These are phyloP conservation scores for Nyctanthes arbortristis DNA, from an alignment of 257 asterid species.

Conservation along the genomic window DNA sequence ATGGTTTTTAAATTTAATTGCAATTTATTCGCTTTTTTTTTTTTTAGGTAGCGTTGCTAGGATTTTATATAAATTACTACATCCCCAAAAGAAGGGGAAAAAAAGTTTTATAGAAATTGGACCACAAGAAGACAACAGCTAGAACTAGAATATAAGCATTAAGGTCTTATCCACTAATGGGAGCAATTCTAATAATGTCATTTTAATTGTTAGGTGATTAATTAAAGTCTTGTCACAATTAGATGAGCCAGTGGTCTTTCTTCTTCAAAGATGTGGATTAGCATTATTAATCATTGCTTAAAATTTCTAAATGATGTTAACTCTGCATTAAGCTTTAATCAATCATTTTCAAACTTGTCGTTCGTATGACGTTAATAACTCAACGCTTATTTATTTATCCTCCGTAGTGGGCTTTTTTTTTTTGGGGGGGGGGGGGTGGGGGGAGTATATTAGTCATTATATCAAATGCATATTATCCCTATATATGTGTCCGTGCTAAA, in stretches of 20 bases:
- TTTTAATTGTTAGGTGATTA: conserved; percentile 45
- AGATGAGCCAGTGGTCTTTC: conserved; percentile 33
- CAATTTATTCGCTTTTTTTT: too few relatives aligned
- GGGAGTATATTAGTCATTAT: too few relatives aligned
- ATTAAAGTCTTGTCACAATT: conserved; percentile 25
- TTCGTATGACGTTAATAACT: conserved; percentile 5
- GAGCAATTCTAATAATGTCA: conserved; percentile 22
- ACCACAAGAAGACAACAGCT: conserved; percentile 31
- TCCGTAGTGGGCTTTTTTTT: too few relatives aligned
- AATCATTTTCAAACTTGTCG: conserved; percentile 16
- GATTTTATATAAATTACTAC: too few relatives aligned
- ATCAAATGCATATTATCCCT: too few relatives aligned
- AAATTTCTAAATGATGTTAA: background rate
- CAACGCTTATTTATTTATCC: background rate
- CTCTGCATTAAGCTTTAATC: conserved; percentile 26
- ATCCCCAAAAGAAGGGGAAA: background rate
- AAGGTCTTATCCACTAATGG: conserved; percentile 16
- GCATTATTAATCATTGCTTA: conserved; percentile 20
- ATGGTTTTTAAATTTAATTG: too few relatives aligned
- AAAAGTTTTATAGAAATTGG: background rate
- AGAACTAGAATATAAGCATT: conserved; percentile 9
- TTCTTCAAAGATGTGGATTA: conserved; percentile 20
- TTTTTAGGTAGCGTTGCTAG: too few relatives aligned
- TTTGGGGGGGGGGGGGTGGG: too few relatives aligned
- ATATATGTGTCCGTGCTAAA: too few relatives aligned